These are phyloP conservation scores for Globisporangium echinulatum DNA, from an alignment of 352 stramenopile species.

Conservation along the genomic window DNA sequence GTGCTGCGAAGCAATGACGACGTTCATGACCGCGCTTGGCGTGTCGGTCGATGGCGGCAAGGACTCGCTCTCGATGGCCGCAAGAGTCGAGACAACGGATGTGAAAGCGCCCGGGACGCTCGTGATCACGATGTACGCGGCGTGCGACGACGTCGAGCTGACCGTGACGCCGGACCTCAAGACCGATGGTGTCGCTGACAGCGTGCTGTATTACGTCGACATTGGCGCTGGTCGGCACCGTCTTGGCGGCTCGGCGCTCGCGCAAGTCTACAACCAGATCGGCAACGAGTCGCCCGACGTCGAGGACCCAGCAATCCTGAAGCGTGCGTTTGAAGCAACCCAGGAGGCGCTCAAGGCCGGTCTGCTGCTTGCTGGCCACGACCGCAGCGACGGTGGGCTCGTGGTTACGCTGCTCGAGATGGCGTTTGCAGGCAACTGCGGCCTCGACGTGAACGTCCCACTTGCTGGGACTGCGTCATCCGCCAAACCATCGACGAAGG, in stretches of 20 bases:
- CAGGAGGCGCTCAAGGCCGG: conserved; percentile 90
- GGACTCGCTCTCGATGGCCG: conserved; percentile 99
- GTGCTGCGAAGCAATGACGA: conserved; percentile 93
- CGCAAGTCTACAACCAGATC: conserved; percentile 90
- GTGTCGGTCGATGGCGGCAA: conserved; percentile 98
- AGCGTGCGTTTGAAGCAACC: conserved; percentile 92
- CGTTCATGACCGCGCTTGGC: conserved; percentile 94
- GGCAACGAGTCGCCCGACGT: conserved; percentile 88
- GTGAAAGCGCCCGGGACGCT: conserved; percentile 98
- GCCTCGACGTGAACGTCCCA: conserved; percentile 90
- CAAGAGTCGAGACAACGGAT: conserved; percentile 90
- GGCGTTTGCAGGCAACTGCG: conserved; percentile 98
- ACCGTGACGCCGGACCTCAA: conserved; percentile 98
- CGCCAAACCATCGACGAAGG: conserved; percentile 38
- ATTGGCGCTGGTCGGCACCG: conserved; percentile 87
- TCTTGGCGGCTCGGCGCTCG: conserved; percentile 94
- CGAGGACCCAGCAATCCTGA: conserved; percentile 90
- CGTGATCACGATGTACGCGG: conserved; percentile 97
- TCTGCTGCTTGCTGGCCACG: conserved; percentile 94
- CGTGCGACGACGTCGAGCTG: conserved; percentile 94
- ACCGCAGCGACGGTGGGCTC: conserved; percentile 97
- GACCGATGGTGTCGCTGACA: conserved; percentile 46
- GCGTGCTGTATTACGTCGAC: conserved; percentile 93
- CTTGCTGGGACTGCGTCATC: conserved; percentile 12
- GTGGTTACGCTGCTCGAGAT: conserved; percentile 96